Base-by-base conservation (phyloP, 768 basidiomycete genomes). In the Scleroderma bovista region DNA sequence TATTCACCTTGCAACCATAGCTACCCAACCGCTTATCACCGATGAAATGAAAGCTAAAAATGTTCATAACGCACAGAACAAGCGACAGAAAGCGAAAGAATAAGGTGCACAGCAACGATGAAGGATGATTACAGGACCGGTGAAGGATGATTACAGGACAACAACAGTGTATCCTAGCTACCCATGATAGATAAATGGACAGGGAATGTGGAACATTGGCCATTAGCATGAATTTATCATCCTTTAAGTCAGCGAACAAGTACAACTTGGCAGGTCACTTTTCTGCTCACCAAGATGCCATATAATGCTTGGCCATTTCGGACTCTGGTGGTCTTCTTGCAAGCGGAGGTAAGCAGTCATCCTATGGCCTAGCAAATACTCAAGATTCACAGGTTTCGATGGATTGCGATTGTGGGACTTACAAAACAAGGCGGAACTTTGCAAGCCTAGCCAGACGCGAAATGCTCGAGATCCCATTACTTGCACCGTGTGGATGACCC, bases 381-480 rank as follows among this genome's bases (percentile, higher is more conserved):
- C 19, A 15, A 37, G 7, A 4, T 37, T n/a, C 22, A 9, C 36
- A 53, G 52, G 48, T 23, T 45, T 41, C 1, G 48, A 50, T 13
- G 32, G 48, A 8, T 22, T 53, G 22, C n/a, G 48, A 38, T 50
- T 50, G 15, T 53, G 52, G 39, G 52, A 53, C 44, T 23, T 53
- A 20, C 36, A 41, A 22, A 13, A 44, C 16, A 10, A 34, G 23
- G 33, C 22, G 32, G 39, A 32, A 9, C 44, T 10, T 2, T 15
- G 31, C 2, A 53, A 49, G 26, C 42, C 26, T 17, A 39, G 22
- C 13, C 36, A 44, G n/a, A 51, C 32, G 20, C 15, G 34, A 15
- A 50, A 46, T 23, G 29, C 44, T 31, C 6, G 17, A 2, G 45
- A 54, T 36, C 53, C 44, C 3, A 26, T 54, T 19, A 54, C 53